A percentile compares a stretch with the other conserved stretches of the same genome.
Conservation (phyloP, 768 basidiomycete species). For the Boletus eberwhitei region DNA sequence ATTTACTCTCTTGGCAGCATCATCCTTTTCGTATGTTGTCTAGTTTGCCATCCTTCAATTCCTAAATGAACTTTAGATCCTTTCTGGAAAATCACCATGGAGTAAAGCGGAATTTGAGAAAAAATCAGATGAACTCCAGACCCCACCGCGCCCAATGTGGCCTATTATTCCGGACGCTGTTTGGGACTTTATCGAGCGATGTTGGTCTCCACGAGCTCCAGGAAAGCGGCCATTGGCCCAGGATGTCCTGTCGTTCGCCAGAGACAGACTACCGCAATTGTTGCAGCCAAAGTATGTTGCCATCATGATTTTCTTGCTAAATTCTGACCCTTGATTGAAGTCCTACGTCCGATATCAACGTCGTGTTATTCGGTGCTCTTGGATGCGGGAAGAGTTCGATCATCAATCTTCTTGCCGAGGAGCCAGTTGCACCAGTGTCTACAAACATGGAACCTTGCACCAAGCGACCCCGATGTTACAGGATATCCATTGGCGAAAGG, state of each 20-base stretch:
- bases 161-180: not conserved
- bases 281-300: not conserved
- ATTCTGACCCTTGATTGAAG: not conserved
- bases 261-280: not conserved
- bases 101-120: no score
- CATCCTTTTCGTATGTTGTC: not conserved
- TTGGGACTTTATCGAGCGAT: slow-evolving; percentile 2
- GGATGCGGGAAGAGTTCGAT: slow-evolving; percentile 22
- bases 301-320: not conserved
- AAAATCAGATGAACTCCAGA: not conserved
- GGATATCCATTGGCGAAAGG: not conserved
- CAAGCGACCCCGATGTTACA: slow-evolving; percentile 9
- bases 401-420: slow-evolving; percentile 17
- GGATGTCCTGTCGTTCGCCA: not conserved
- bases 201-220: slow-evolving; percentile 3
- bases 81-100: not conserved
- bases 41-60: not conserved
- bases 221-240: not conserved
- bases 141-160: not conserved
- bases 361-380: slow-evolving; percentile 15
- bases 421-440: slow-evolving; percentile 23
- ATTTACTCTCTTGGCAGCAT: no score
- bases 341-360: not conserved
- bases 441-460: slow-evolving; percentile 31
- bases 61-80: not conserved